These are phyloP conservation scores for Kluyveromyces wickerhamii DNA, from an alignment of 805 yeast species.

Conservation along the genomic window DNA sequence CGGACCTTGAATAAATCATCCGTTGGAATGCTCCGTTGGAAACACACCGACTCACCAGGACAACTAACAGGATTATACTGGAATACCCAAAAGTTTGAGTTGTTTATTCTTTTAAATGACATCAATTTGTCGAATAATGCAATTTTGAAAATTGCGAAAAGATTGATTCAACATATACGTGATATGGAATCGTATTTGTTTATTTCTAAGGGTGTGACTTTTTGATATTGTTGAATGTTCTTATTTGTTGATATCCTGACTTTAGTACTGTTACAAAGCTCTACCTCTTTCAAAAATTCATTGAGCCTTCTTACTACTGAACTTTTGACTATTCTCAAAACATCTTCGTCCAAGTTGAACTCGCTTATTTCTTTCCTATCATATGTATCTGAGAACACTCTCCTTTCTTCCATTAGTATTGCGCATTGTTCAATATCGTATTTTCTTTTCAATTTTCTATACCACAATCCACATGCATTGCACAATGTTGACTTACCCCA, in stretches of 20 bases:
- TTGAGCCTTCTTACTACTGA: background rate
- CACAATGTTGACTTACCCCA: slow-evolving; percentile 68
- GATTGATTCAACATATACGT: slow-evolving; percentile 4
- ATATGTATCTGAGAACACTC: background rate
- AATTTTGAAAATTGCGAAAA: slow-evolving; percentile 1
- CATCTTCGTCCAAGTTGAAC: background rate
- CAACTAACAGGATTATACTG: slow-evolving; percentile 40
- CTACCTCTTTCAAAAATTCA: slow-evolving; percentile 1
- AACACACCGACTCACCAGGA: slow-evolving; percentile 16
- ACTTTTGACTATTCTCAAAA: background rate
- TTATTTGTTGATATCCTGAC: background rate
- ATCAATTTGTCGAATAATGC: slow-evolving; percentile 3
- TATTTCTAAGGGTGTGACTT: slow-evolving; percentile 65
- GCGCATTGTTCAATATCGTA: slow-evolving; percentile 13
- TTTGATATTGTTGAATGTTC: slow-evolving; percentile 25
- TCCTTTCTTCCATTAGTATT: slow-evolving; percentile 10
- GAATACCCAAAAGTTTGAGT: slow-evolving; percentile 53
- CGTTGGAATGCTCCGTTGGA: slow-evolving; percentile 41
- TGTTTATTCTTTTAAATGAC: slow-evolving; percentile 45
- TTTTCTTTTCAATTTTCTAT: slow-evolving; percentile 52
- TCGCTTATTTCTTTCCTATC: slow-evolving; percentile 1
- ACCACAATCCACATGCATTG: slow-evolving; percentile 76
- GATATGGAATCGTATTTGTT: slow-evolving; percentile 52
- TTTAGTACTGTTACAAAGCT: background rate
- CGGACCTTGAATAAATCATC: slow-evolving; percentile 31